Percentiles rank a stretch among this genome's conserved stretches.
Conservation (phyloP, 768 basidiomycete genomes). For the Omphalotus guepiniiformis region DNA sequence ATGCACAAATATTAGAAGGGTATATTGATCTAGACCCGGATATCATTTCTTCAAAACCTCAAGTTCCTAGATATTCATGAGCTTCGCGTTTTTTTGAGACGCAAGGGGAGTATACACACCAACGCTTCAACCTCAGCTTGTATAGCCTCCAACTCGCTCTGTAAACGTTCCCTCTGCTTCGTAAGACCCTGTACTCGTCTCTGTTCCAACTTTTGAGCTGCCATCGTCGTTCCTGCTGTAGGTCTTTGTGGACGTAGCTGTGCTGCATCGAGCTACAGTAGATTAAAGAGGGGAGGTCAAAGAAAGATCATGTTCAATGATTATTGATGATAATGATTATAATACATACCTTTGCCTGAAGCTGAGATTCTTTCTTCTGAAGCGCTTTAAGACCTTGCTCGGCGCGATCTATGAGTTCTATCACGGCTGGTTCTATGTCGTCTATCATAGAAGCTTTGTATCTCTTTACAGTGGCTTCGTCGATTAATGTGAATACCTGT, state of each 20-base stretch:
- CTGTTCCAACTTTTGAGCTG: conserved; percentile 61
- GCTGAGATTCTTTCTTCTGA: conserved; percentile 54
- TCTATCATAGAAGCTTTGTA: conserved; percentile 76
- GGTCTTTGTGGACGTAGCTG: conserved; percentile 40
- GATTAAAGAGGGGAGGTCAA: not conserved
- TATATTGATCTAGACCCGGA: too few species aligned
- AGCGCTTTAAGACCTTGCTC: conserved; percentile 63
- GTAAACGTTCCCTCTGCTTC: conserved; percentile 64
- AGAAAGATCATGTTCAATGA: not conserved
- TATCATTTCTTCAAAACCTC: too few species aligned
- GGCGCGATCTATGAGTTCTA: conserved; percentile 66
- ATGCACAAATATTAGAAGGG: too few species aligned
- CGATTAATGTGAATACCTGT: conserved; percentile 71
- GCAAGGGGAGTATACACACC: too few species aligned
- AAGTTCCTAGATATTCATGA: too few species aligned
- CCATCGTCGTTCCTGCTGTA: conserved; percentile 43
- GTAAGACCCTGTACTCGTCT: conserved; percentile 59
- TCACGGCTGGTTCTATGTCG: conserved; percentile 78
- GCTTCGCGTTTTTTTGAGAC: too few species aligned
- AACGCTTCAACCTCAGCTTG: conserved; percentile 59
- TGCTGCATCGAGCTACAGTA: conserved; percentile 52
- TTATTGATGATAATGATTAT: not conserved
- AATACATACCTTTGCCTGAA: conserved; percentile 58
- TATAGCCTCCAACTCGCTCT: conserved; percentile 54
- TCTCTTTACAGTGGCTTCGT: conserved; percentile 65